Base-by-base conservation (phyloP, 805 yeast species). In the Kodamaea restingae region DNA sequence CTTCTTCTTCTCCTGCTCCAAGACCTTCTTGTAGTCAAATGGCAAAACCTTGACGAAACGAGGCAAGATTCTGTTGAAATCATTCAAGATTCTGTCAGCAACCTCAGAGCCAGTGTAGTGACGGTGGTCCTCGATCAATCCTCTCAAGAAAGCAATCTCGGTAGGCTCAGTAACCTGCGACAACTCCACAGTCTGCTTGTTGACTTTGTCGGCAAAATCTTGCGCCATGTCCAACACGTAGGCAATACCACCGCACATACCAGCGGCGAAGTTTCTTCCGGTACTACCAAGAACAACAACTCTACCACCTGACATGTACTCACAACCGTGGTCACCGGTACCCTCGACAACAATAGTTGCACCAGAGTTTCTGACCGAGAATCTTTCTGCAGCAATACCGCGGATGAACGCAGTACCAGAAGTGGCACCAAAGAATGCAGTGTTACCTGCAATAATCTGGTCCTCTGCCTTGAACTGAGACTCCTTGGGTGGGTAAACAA, bases 191-290 rank as follows among this genome's bases (percentile, higher is more conserved):
- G 87, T 80, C 50, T 83, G 91, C 31, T 65, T 58, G 67, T 91
- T 91, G 50, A 87, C 88, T 64, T 82, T 82, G 46, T 80, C 78
- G 45, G 72, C 71, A 56, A 91, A 90, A 59, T 88, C 96, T 59
- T 90, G 96, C 37, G 93, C 97, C 72, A 91, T 85, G 54, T 90
- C 95, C 53, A 91, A 74, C 44, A 95, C 97, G 58, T 91, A 91
- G 11, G 96, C 95, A 63, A 93, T 91, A 79, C 98, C 98, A 67
- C 98, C 98, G 53, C 97, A 90, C 84, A 93, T 93, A 73, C 98
- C 98, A 41, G 98, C 96, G 45, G 86, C 96, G 61, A 85, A 85
- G 72, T 88, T 83, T 47, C 97, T 80, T 43, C 96, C 97, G 54
- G 96, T 86, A 43, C 80, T 68, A 34, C 97, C 96, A 51, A 91